Evolutionary conservation across 192 early-diverging fungal genomes (phyloP).

Genomic region (Cladochytrium replicatum): DNA sequence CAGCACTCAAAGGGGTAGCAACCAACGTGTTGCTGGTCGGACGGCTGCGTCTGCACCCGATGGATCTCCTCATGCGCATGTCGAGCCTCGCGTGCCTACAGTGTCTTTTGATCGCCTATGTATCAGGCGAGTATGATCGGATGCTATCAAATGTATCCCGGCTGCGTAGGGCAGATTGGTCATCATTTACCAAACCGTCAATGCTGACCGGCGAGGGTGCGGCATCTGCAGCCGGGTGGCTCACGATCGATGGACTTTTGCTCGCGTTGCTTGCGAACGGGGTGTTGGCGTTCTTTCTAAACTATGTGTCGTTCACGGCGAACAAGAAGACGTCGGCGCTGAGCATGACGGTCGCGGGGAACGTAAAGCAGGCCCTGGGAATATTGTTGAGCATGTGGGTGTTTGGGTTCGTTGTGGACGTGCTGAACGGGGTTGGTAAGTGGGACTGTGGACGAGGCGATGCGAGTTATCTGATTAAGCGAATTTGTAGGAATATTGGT

Average conservation of each 20-base stretch:
- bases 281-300: conserved; percentile 73
- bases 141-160: conserved; percentile 24
- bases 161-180: conserved; percentile 33
- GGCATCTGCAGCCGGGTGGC: conserved; percentile 7
- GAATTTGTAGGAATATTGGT: not conserved
- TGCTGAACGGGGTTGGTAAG: conserved; percentile 49
- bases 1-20: conserved; percentile 70
- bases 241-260: conserved; percentile 8
- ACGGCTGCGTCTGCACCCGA: conserved; percentile 62
- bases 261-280: conserved; percentile 65
- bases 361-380: conserved; percentile 67
- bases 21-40: conserved; percentile 77
- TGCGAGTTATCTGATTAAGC: conserved; percentile 11
- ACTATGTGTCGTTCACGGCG: conserved; percentile 77
- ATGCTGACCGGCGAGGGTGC: conserved; percentile 2
- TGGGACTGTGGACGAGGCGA: conserved; percentile 43
- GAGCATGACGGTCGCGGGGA: conserved; percentile 67
- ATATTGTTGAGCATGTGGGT: conserved; percentile 51
- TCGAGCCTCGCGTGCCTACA: conserved; percentile 67
- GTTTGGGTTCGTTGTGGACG: conserved; percentile 46
- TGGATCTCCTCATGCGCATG: conserved; percentile 74
- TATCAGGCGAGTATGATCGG: conserved; percentile 66
- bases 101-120: conserved; percentile 49
- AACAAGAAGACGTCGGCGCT: conserved; percentile 78
- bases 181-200: no score